phyloP scores from a whole-genome alignment of 345 rosid species.

The Eucalyptus marginata region DNA sequence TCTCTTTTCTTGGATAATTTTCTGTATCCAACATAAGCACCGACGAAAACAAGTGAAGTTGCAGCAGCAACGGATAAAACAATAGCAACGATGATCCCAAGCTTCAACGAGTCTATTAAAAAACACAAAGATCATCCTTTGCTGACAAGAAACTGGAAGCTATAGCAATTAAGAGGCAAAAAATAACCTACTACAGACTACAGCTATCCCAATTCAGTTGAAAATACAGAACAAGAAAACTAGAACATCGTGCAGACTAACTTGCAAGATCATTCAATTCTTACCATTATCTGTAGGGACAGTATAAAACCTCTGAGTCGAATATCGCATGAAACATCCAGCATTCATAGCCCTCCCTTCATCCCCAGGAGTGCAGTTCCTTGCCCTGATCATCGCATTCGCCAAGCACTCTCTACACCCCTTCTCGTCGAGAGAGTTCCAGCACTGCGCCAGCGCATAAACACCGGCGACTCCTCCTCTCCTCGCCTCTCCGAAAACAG shows the following conservation, averaged over 20 bases:
- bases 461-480: not conserved
- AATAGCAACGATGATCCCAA: not conserved
- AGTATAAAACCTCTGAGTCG: not conserved
- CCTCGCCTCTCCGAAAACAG: not conserved
- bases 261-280: not conserved
- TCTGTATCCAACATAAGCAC: not conserved
- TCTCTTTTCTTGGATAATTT: not conserved
- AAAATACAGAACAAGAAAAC: not conserved
- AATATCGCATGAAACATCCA: slow-evolving; percentile 3
- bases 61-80: not conserved
- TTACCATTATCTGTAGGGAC: not conserved
- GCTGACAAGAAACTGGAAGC: not conserved
- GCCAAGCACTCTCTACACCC: slow-evolving; percentile 8
- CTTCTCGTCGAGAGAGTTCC: slow-evolving; percentile 4
- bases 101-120: not conserved
- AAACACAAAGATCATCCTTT: not conserved
- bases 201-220: not conserved
- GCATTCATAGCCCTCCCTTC: slow-evolving; percentile 12
- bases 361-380: not conserved
- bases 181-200: not conserved
- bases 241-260: not conserved
- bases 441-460: slow-evolving; percentile 18
- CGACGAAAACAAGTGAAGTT: not conserved
- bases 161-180: not conserved
- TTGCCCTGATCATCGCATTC: not conserved